These are phyloP conservation scores for Novymonas esmeraldas DNA, from an alignment of 208 protist genomes.

Conservation along the genomic window DNA sequence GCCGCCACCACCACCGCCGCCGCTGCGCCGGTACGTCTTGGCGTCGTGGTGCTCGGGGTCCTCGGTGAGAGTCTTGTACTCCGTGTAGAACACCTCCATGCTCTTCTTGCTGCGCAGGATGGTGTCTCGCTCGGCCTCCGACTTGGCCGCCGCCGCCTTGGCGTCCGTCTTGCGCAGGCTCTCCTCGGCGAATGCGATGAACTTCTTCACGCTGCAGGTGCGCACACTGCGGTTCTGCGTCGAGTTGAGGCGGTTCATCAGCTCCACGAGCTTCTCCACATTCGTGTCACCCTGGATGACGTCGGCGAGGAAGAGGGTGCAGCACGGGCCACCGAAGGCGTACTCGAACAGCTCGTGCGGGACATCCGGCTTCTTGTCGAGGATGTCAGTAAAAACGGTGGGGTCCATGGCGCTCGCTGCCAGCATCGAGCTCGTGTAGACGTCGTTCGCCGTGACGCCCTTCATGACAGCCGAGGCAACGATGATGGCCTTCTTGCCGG, in stretches of 20 bases:
- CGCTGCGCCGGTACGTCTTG: slow-evolving; percentile 56
- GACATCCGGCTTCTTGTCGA: slow-evolving; percentile 45
- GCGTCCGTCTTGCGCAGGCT: slow-evolving; percentile 42
- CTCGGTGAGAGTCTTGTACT: slow-evolving; percentile 60
- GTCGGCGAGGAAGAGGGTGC: slow-evolving; percentile 54
- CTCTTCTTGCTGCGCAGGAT: slow-evolving; percentile 47
- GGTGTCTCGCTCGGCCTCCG: slow-evolving; percentile 39
- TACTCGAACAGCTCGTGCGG: slow-evolving; percentile 64
- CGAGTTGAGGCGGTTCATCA: slow-evolving; percentile 43
- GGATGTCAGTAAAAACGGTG: slow-evolving; percentile 40
- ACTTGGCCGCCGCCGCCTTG: slow-evolving; percentile 36
- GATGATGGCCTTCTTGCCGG: slow-evolving; percentile 41
- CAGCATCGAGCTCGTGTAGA: slow-evolving; percentile 59
- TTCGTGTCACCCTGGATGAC: slow-evolving; percentile 44
- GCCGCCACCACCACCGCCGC: slow-evolving; percentile 14
- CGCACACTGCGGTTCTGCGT: slow-evolving; percentile 56
- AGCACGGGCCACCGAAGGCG: slow-evolving; percentile 66
- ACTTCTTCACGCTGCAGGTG: slow-evolving; percentile 55
- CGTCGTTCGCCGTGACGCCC: slow-evolving; percentile 45
- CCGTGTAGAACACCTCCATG: slow-evolving; percentile 58
- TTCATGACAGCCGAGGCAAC: slow-evolving; percentile 65
- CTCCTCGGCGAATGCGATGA: slow-evolving; percentile 60
- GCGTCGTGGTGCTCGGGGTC: slow-evolving; percentile 56
- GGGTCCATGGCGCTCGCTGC: slow-evolving; percentile 42
- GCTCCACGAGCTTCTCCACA: slow-evolving; percentile 24